phyloP scores from a whole-genome alignment of 2,329 filamentous ascomycete species.

The Cordyceps militaris region DNA sequence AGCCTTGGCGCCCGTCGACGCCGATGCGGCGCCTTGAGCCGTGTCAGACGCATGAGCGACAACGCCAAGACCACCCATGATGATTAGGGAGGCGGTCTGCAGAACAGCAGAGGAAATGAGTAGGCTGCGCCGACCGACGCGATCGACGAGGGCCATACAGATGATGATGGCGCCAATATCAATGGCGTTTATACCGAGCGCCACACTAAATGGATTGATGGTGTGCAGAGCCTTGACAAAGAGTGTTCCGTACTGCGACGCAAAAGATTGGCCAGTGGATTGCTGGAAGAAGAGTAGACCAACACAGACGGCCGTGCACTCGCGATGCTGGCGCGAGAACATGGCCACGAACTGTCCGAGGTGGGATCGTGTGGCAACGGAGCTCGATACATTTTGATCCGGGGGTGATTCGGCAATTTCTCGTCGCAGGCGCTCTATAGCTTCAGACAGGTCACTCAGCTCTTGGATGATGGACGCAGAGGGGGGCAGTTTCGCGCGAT shows the following conservation, averaged over 20 bases:
- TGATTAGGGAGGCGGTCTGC: conserved; percentile 24
- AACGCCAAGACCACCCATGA: conserved; percentile 31
- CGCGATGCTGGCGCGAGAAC: conserved; percentile 18
- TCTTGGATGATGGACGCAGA: not conserved
- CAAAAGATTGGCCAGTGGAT: conserved; percentile 24
- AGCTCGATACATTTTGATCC: not conserved
- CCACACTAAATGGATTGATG: conserved; percentile 23
- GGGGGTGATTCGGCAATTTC: not conserved
- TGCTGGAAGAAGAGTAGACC: conserved; percentile 27
- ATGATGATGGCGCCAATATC: conserved; percentile 16
- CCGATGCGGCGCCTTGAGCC: not conserved
- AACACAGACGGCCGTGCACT: conserved; percentile 21
- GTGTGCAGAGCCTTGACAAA: conserved; percentile 24
- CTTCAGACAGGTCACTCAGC: not conserved
- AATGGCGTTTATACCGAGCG: conserved; percentile 18
- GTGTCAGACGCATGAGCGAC: conserved; percentile 12
- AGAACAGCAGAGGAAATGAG: conserved; percentile 23
- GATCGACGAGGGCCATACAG: conserved; percentile 17
- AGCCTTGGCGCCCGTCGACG: conserved; percentile 14
- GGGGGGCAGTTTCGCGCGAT: conserved; percentile 6
- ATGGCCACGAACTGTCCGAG: conserved; percentile 19
- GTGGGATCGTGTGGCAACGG: not conserved
- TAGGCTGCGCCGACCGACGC: conserved; percentile 18
- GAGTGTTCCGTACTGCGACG: conserved; percentile 24
- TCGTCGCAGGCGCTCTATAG: not conserved